Percentiles rank a stretch among this genome's conserved stretches.
Evolutionary conservation across 805 yeast genomes (phyloP).

Genomic region (Scheffersomyces ergatensis): DNA sequence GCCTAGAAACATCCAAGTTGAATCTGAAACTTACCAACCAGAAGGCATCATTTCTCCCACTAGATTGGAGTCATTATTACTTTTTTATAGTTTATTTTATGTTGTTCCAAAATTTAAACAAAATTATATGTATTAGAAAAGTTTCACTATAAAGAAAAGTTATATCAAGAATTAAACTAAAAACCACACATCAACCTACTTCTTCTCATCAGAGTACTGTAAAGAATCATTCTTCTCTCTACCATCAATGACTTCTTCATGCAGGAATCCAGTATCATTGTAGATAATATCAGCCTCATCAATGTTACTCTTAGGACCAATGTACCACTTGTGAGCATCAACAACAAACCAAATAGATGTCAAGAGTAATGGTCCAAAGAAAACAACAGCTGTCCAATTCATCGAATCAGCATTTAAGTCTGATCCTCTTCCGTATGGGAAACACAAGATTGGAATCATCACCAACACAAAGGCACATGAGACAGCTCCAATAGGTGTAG

Average conservation of each 20-base stretch:
- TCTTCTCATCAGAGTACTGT: constrained; percentile 3
- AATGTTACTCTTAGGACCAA: constrained; percentile 58
- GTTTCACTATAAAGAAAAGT: not conserved
- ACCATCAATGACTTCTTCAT: constrained; percentile 6
- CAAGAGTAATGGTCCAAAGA: constrained; percentile 56
- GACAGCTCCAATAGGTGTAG: constrained; percentile 47
- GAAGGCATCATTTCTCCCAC: too few relatives aligned
- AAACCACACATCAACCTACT: not conserved
- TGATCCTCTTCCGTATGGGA: constrained; percentile 43
- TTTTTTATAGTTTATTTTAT: too few relatives aligned
- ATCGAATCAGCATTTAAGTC: constrained; percentile 40
- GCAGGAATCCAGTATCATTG: constrained; percentile 9
- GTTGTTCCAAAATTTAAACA: not conserved
- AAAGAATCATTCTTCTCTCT: constrained; percentile 2
- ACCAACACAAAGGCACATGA: constrained; percentile 48
- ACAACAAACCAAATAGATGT: constrained; percentile 49
- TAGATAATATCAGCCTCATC: constrained; percentile 31
- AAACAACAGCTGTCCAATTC: constrained; percentile 68
- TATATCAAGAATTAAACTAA: not conserved
- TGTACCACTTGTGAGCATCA: constrained; percentile 58
- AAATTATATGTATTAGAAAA: not conserved
- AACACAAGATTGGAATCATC: constrained; percentile 60
- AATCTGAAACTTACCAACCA: too few relatives aligned
- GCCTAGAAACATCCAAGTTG: too few relatives aligned
- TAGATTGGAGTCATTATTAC: too few relatives aligned